Conservation (phyloP, 2,329 filamentous ascomycete species). For the Rutstroemia sp. region DNA sequence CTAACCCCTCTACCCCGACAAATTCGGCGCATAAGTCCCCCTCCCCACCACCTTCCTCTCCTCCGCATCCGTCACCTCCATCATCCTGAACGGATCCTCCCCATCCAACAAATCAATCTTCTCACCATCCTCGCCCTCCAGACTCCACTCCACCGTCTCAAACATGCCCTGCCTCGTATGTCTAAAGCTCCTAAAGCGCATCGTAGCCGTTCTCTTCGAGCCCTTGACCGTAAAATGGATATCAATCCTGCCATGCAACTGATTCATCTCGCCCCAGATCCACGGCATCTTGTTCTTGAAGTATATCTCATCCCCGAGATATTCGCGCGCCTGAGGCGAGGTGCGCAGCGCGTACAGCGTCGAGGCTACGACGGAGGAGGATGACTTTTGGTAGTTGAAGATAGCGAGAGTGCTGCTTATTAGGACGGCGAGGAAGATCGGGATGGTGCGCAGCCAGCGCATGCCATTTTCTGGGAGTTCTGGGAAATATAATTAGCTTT, state of each 20-base stretch:
- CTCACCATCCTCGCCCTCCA: slow-evolving; percentile 52
- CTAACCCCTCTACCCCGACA: slow-evolving; percentile 21
- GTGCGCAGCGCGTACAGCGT: slow-evolving; percentile 90
- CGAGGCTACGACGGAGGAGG: slow-evolving; percentile 76
- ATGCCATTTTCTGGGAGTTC: slow-evolving; percentile 26
- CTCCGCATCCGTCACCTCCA: slow-evolving; percentile 37
- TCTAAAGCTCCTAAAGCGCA: slow-evolving; percentile 74
- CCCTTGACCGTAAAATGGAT: slow-evolving; percentile 84
- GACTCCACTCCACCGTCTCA: slow-evolving; percentile 84
- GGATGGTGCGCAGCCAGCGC: slow-evolving; percentile 66
- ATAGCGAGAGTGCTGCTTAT: slow-evolving; percentile 70
- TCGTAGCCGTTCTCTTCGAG: slow-evolving; percentile 59
- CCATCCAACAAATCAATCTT: slow-evolving; percentile 68
- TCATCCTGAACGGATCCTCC: slow-evolving; percentile 58
- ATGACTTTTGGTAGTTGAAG: slow-evolving; percentile 98
- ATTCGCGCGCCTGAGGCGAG: slow-evolving; percentile 62
- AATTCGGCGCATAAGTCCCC: slow-evolving; percentile 28
- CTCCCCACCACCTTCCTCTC: slow-evolving; percentile 34
- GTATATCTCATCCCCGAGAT: slow-evolving; percentile 82
- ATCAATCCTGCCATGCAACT: slow-evolving; percentile 84
- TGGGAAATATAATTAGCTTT: slow-evolving; percentile 6
- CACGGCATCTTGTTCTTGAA: slow-evolving; percentile 73
- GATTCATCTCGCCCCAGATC: slow-evolving; percentile 85
- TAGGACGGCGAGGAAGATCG: slow-evolving; percentile 70
- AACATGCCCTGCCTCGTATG: slow-evolving; percentile 58